Conservation (phyloP, 768 basidiomycete genomes). For the Sporobolomyces phaffii region DNA sequence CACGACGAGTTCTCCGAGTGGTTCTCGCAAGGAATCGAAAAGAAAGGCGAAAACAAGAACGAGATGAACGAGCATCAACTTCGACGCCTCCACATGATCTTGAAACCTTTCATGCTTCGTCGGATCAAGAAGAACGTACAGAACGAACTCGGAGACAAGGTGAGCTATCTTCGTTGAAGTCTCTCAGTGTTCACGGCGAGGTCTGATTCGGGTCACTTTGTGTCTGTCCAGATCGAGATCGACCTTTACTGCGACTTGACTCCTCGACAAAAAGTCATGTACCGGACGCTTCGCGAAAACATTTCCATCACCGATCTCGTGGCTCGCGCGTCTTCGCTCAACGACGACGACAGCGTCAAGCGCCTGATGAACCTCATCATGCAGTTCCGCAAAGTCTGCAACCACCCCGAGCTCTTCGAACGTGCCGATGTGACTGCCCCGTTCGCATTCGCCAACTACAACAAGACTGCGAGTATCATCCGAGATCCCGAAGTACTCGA, state of each 20-base stretch:
- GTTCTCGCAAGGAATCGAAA: conserved; percentile 99
- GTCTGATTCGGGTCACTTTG: no score
- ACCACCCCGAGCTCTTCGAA: conserved; percentile 96
- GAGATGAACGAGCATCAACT: conserved; percentile 93
- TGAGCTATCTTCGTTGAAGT: conserved; percentile 42
- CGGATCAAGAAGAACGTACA: conserved; percentile 98
- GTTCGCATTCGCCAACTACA: conserved; percentile 78
- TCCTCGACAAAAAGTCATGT: conserved; percentile 81
- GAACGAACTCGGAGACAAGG: conserved; percentile 98
- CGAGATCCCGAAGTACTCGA: conserved; percentile 81
- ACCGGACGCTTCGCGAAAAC: conserved; percentile 80
- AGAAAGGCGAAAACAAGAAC: conserved; percentile 76
- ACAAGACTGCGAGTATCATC: conserved; percentile 68
- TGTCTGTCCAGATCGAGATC: conserved; percentile 91
- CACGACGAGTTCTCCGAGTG: conserved; percentile 99
- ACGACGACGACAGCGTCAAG: conserved; percentile 80
- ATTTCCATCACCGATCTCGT: conserved; percentile 91
- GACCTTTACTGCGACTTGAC: conserved; percentile 92
- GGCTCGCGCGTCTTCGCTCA: conserved; percentile 79
- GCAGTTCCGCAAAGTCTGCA: conserved; percentile 99
- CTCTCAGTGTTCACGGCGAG: no score
- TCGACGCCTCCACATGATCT: conserved; percentile 90
- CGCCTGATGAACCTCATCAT: conserved; percentile 99
- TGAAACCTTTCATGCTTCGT: conserved; percentile 98
- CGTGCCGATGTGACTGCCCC: conserved; percentile 92